Percentiles rank a stretch among this genome's conserved stretches.
These are phyloP conservation scores for Helotiales sp. DNA, from an alignment of 2,329 filamentous ascomycete species.

Conservation along the genomic window DNA sequence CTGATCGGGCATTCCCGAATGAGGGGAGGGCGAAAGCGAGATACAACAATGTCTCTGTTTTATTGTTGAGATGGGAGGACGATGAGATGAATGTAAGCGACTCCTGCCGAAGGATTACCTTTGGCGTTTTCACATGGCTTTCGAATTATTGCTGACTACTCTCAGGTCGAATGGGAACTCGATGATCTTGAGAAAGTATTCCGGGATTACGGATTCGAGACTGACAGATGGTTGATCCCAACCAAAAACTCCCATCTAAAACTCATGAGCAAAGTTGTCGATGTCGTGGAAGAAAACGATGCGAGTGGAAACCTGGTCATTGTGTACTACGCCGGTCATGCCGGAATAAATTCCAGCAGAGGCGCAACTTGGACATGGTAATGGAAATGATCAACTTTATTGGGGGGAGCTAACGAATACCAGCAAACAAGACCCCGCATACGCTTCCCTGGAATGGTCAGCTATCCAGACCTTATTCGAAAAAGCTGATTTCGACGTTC, in stretches of 20 bases:
- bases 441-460: conserved; percentile 32
- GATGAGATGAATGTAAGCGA: conserved; percentile 23
- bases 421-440: conserved; percentile 19
- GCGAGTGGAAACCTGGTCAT: conserved; percentile 31
- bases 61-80: conserved; percentile 36
- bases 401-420: background rate
- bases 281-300: conserved; percentile 32
- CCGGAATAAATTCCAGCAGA: conserved; percentile 29
- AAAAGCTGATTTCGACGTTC: conserved; percentile 29
- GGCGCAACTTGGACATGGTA: conserved; percentile 33
- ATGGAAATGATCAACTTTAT: background rate
- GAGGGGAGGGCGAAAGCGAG: conserved; percentile 18
- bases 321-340: conserved; percentile 37
- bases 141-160: background rate
- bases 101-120: background rate
- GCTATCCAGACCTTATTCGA: conserved; percentile 34
- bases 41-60: conserved; percentile 33
- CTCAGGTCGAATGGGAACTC: conserved; percentile 27
- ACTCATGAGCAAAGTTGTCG: conserved; percentile 34
- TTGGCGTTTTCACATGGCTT: no score
- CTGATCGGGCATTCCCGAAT: conserved; percentile 34
- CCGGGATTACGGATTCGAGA: conserved; percentile 33
- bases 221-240: conserved; percentile 36
- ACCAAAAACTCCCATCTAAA: conserved; percentile 31
- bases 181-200: conserved; percentile 32